Evolutionary conservation across 2,329 filamentous ascomycete genomes (phyloP).

Genomic region (Pyrenochaeta sp.): DNA sequence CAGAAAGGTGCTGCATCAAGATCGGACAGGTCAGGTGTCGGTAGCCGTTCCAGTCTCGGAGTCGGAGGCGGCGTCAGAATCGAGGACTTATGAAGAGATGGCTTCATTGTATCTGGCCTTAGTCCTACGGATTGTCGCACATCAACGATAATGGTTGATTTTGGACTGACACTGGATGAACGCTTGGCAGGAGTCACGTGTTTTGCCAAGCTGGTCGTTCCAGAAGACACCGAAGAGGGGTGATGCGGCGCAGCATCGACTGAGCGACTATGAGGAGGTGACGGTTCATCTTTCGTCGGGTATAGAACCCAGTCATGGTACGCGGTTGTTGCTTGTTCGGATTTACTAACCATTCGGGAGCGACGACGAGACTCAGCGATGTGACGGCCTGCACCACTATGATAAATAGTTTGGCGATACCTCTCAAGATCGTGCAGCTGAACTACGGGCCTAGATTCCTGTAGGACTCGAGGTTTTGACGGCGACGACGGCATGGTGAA

Average conservation of each 20-base stretch:
- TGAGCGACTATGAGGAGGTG: not conserved
- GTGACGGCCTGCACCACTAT: slow-evolving; percentile 30
- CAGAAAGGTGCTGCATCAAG: slow-evolving; percentile 43
- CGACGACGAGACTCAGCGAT: slow-evolving; percentile 38
- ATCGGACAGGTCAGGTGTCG: slow-evolving; percentile 45
- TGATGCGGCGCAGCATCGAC: not conserved
- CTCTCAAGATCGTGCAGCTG: not conserved
- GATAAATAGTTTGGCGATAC: slow-evolving; percentile 37
- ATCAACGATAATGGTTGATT: slow-evolving; percentile 27
- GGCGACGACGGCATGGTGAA: slow-evolving; percentile 36
- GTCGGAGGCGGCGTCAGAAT: slow-evolving; percentile 38
- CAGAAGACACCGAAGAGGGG: not conserved
- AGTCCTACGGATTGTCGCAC: not conserved
- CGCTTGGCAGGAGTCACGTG: slow-evolving; percentile 22
- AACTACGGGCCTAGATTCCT: not conserved
- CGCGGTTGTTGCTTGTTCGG: slow-evolving; percentile 3
- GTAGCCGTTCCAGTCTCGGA: slow-evolving; percentile 39
- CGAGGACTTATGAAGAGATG: not conserved
- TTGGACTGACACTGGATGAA: slow-evolving; percentile 15
- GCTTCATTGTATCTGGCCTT: not conserved
- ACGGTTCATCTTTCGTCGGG: not conserved
- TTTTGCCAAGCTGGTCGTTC: not conserved
- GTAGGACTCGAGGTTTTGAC: slow-evolving; percentile 3
- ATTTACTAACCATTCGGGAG: slow-evolving; percentile 11
- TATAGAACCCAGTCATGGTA: slow-evolving; percentile 12